Evolutionary conservation across 2,329 filamentous ascomycete species (phyloP).

Genomic region (Fusarium buharicum): DNA sequence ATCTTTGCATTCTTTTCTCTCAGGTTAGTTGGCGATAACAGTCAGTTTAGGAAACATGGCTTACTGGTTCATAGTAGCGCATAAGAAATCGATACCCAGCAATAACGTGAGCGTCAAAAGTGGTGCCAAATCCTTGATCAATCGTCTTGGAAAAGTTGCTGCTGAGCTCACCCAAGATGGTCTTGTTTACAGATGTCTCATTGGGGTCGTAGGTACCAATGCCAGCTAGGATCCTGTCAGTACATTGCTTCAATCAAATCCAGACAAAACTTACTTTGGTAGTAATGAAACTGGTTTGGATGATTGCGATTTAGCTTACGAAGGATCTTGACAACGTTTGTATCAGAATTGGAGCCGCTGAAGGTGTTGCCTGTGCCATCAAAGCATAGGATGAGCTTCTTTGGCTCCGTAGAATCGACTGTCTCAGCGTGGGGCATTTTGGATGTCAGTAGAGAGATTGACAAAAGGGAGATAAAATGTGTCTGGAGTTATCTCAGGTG

Average conservation of each 20-base stretch:
- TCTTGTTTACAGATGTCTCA: conserved; percentile 55
- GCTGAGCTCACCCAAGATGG: conserved; percentile 47
- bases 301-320: conserved; percentile 58
- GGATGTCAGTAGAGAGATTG: neutral
- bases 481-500: no score
- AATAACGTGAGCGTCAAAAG: conserved; percentile 63
- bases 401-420: conserved; percentile 38
- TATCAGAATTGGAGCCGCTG: conserved; percentile 59
- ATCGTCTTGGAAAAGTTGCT: conserved; percentile 54
- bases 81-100: conserved; percentile 65
- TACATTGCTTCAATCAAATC: neutral
- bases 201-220: conserved; percentile 62
- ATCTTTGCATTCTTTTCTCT: conserved; percentile 57
- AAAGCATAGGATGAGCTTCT: conserved; percentile 60
- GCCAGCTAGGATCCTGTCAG: conserved; percentile 50
- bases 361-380: conserved; percentile 62
- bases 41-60: neutral
- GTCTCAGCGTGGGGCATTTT: conserved; percentile 34
- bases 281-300: conserved; percentile 60
- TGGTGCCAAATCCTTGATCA: conserved; percentile 57
- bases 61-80: conserved; percentile 60
- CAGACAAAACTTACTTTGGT: conserved; percentile 54
- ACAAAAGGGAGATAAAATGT: neutral
- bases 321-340: conserved; percentile 64
- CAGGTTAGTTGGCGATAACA: neutral